Conservation (phyloP, 805 yeast species). For the Candida cerambycidarum region DNA sequence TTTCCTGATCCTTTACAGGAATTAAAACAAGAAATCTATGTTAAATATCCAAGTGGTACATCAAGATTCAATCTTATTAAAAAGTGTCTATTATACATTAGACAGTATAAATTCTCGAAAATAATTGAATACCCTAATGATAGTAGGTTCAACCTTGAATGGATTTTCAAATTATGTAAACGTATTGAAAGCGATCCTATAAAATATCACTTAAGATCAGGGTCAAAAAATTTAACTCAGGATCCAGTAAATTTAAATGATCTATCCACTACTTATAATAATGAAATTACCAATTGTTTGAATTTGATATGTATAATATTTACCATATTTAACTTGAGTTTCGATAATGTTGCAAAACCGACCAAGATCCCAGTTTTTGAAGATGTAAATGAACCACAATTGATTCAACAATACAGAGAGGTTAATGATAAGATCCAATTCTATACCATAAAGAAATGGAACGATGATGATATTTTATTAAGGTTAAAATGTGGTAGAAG, state of each 20-base stretch:
- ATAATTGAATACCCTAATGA: conserved; percentile 32
- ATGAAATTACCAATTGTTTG: conserved; percentile 22
- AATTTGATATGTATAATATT: conserved; percentile 29
- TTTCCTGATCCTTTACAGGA: conserved; percentile 46
- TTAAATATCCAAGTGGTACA: conserved; percentile 54
- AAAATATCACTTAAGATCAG: conserved; percentile 46
- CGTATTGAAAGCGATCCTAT: conserved; percentile 49
- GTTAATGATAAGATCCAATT: conserved; percentile 25
- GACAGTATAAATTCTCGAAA: conserved; percentile 38
- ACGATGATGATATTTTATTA: conserved; percentile 35
- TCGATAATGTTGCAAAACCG: conserved; percentile 34
- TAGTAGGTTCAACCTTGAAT: conserved; percentile 23
- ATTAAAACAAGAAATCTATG: conserved; percentile 38
- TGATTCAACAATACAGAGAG: conserved; percentile 22
- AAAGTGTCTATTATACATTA: conserved; percentile 33
- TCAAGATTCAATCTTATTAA: conserved; percentile 46
- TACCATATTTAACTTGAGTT: conserved; percentile 31
- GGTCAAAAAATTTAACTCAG: conserved; percentile 30
- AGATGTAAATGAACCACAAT: conserved; percentile 17
- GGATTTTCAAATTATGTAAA: conserved; percentile 42
- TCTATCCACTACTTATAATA: conserved; percentile 22
- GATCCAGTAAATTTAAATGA: conserved; percentile 37
- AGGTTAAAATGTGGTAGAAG: conserved; percentile 23
- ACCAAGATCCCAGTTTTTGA: conserved; percentile 37
- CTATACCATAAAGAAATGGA: conserved; percentile 42